Evolutionary conservation across 1,139 yeast genomes (phyloP).

Genomic region (Geotrichum australiense): DNA sequence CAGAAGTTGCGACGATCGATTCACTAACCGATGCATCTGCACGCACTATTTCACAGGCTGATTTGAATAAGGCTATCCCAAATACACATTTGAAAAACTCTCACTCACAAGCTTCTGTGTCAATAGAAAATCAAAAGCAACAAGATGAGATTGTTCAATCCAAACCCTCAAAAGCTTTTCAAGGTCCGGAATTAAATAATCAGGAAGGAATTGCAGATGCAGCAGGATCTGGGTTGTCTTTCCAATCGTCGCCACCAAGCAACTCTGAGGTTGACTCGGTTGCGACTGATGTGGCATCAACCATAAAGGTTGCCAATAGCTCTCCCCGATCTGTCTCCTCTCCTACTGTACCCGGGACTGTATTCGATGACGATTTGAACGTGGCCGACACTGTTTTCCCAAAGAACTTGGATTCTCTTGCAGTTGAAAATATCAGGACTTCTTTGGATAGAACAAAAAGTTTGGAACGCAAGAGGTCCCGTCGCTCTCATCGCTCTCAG

Average conservation of each 20-base stretch:
- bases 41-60: too few species aligned
- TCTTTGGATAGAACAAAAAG: constrained; percentile 34
- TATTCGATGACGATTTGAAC: constrained; percentile 23
- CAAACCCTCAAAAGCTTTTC: too few species aligned
- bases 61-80: too few species aligned
- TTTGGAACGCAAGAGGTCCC: constrained; percentile 33
- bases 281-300: constrained; percentile 11
- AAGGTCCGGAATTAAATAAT: too few species aligned
- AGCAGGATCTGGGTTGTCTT: not conserved
- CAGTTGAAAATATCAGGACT: constrained; percentile 33
- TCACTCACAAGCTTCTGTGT: too few species aligned
- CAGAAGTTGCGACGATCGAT: not conserved
- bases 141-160: too few species aligned
- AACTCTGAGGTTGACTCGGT: constrained; percentile 6
- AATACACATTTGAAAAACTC: too few species aligned
- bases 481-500: constrained; percentile 22
- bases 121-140: too few species aligned
- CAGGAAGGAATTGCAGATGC: too few species aligned
- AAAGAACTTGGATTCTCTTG: constrained; percentile 30
- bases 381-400: constrained; percentile 36
- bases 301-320: constrained; percentile 7
- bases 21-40: too few species aligned
- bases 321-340: not conserved
- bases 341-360: constrained; percentile 15
- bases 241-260: too few species aligned